These are phyloP conservation scores for Mayamaea pseudoterrestris DNA, from an alignment of 108 stramenopile species.

Conservation along the genomic window DNA sequence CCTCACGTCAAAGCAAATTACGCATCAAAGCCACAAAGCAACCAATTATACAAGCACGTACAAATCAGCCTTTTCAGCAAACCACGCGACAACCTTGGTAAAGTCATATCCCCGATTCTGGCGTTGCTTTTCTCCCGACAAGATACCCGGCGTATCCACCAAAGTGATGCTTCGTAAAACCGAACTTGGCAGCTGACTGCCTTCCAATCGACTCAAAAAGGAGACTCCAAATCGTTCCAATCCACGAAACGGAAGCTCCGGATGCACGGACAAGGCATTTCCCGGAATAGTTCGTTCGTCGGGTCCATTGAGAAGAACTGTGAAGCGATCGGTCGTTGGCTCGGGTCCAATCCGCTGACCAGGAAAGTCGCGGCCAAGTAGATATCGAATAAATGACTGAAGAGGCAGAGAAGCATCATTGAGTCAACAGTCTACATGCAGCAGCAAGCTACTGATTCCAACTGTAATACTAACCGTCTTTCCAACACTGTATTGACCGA, in stretches of 20 bases:
- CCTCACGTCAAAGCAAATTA: background rate
- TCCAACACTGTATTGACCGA: slow-evolving; percentile 96
- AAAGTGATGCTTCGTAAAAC: slow-evolving; percentile 85
- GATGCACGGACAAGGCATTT: slow-evolving; percentile 93
- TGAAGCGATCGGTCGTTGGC: slow-evolving; percentile 97
- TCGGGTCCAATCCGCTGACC: slow-evolving; percentile 95
- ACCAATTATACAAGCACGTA: background rate
- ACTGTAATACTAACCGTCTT: too few relatives aligned
- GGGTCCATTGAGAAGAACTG: slow-evolving; percentile 89
- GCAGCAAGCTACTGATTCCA: too few relatives aligned
- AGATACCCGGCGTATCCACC: slow-evolving; percentile 96
- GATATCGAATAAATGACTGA: slow-evolving; percentile 55
- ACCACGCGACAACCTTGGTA: slow-evolving; percentile 90
- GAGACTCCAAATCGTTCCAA: slow-evolving; percentile 89
- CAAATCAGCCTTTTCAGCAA: slow-evolving; percentile 60
- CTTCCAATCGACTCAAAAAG: slow-evolving; percentile 94
- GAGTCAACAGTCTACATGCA: background rate
- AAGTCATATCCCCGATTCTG: slow-evolving; percentile 90
- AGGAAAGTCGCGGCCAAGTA: slow-evolving; percentile 81
- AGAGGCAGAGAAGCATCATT: background rate
- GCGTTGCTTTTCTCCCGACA: slow-evolving; percentile 96
- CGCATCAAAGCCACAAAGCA: slow-evolving; percentile 7
- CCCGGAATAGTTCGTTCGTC: slow-evolving; percentile 96
- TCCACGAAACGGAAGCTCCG: slow-evolving; percentile 92
- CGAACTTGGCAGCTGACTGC: slow-evolving; percentile 69